A percentile compares a stretch with the other conserved stretches of the same genome.
These are phyloP conservation scores for Rhynchospora tenuis DNA, from an alignment of 176 grass and related monocot genomes.

Conservation along the genomic window DNA sequence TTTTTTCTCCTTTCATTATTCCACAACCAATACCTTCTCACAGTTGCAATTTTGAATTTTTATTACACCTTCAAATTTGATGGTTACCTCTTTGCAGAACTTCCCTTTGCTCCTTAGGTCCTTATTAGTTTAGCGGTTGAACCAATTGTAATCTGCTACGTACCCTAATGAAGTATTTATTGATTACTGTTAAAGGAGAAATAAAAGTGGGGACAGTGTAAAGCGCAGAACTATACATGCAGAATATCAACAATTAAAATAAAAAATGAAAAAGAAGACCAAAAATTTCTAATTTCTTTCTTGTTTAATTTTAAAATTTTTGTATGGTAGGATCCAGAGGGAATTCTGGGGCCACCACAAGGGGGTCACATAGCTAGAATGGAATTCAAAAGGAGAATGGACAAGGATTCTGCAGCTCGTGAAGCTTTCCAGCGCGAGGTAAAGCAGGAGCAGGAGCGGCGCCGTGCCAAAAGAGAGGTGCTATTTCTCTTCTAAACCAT, in stretches of 20 bases:
- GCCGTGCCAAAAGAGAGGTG: slow-evolving; percentile 58
- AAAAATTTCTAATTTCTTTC: not conserved
- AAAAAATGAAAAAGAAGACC: not conserved
- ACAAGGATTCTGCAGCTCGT: slow-evolving; percentile 57
- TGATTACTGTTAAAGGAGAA: not conserved
- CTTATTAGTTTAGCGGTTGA: not conserved
- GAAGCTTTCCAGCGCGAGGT: slow-evolving; percentile 59
- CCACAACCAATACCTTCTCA: not conserved
- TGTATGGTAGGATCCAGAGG: slow-evolving; percentile 67
- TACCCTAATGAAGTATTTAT: not conserved
- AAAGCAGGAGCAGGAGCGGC: slow-evolving; percentile 67
- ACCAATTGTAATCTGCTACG: not conserved
- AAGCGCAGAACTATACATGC: not conserved
- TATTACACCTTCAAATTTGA: not conserved
- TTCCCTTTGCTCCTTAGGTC: not conserved
- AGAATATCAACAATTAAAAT: not conserved
- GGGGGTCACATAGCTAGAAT: slow-evolving; percentile 67
- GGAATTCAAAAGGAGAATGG: slow-evolving; percentile 63
- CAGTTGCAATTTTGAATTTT: not conserved
- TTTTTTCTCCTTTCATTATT: not conserved
- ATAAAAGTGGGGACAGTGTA: not conserved
- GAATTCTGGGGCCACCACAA: slow-evolving; percentile 54
- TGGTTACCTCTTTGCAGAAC: not conserved
- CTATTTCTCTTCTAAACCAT: not conserved
- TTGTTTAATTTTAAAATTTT: not conserved